Conservation (phyloP, 352 stramenopile genomes). For the Pythium monospermum region DNA sequence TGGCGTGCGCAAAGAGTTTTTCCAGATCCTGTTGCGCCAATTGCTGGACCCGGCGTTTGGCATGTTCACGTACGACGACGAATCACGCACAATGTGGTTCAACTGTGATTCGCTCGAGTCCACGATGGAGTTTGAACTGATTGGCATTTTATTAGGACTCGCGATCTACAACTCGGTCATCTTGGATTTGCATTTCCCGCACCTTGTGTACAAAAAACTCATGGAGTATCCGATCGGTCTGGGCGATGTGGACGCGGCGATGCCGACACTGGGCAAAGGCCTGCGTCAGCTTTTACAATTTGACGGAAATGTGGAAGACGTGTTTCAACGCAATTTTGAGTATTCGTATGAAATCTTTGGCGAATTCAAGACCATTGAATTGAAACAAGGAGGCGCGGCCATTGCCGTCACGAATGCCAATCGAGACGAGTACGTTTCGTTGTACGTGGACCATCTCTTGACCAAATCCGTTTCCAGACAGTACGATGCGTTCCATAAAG, state of each 20-base stretch:
- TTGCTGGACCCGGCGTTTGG: slow-evolving; percentile 68
- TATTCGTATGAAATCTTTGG: slow-evolving; percentile 81
- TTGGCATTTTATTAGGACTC: slow-evolving; percentile 73
- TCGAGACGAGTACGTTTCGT: slow-evolving; percentile 58
- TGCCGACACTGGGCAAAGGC: slow-evolving; percentile 58
- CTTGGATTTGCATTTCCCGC: slow-evolving; percentile 74
- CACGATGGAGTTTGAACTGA: slow-evolving; percentile 83
- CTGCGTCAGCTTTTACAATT: slow-evolving; percentile 64
- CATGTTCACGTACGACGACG: slow-evolving; percentile 79
- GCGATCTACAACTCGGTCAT: slow-evolving; percentile 87
- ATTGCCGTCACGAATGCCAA: slow-evolving; percentile 67
- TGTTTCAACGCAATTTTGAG: slow-evolving; percentile 73
- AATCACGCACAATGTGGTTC: slow-evolving; percentile 71
- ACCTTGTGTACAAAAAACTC: slow-evolving; percentile 82
- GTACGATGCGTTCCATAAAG: slow-evolving; percentile 68
- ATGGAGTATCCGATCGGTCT: slow-evolving; percentile 50
- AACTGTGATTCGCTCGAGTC: slow-evolving; percentile 78
- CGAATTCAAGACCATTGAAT: slow-evolving; percentile 69
- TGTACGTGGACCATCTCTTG: slow-evolving; percentile 74
- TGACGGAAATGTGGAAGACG: slow-evolving; percentile 58
- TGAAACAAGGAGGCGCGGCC: slow-evolving; percentile 51
- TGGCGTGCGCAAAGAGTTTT: slow-evolving; percentile 79
- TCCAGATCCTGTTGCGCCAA: slow-evolving; percentile 75
- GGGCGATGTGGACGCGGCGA: slow-evolving; percentile 47
- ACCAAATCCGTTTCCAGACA: slow-evolving; percentile 55